Base-by-base conservation (phyloP, 305 asterid genomes). In the Solanum chacoense region DNA sequence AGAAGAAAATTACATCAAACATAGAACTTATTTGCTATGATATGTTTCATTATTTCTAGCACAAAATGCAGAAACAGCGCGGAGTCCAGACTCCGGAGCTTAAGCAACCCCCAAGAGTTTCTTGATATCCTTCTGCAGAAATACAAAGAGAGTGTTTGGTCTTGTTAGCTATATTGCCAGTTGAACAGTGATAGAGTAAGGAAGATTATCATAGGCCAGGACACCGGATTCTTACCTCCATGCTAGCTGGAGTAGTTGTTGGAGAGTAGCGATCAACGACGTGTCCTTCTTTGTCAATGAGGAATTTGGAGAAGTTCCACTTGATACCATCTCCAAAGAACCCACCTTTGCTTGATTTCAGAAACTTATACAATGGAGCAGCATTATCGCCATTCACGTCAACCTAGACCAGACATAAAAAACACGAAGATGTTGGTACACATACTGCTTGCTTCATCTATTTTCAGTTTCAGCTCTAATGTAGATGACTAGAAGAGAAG, bases 271-370 rank as follows among this genome's bases (percentile, higher is more conserved):
- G 99, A 84, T 97, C 97, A 1, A 94, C 96, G 7, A 97, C 98
- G 2, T 81, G 90, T 50, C 99, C 99, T 84, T 96, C 98, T 90
- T 93, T 96, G 89, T 97, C 94, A 7, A 96, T 93, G 2, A 97
- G 97, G 89, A 97, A 97, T 67, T 97, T 96, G 88, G 99, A 90
- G 93, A 97, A 97, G 91, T 97, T 97, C 99, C 99, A 97, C 84
- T 97, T 96, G 42, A 97, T 96, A 65, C 92, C 35, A 59, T 96
- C 97, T 13, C 98, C 98, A 7, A 97, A 92, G 5, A 96, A 89
- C n/a, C 99, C 95, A 29, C 99, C 98, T 91, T 97, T 97, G 87
- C 89, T 94, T 1, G 98, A 92, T 91, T 95, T 97, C 92, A 97
- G 85, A 90, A 90, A 96, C 91, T 94, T 94, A 89, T 95, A 97